phyloP scores from a whole-genome alignment of 495 filamentous ascomycete genomes.

The Copromyces sp. region DNA sequence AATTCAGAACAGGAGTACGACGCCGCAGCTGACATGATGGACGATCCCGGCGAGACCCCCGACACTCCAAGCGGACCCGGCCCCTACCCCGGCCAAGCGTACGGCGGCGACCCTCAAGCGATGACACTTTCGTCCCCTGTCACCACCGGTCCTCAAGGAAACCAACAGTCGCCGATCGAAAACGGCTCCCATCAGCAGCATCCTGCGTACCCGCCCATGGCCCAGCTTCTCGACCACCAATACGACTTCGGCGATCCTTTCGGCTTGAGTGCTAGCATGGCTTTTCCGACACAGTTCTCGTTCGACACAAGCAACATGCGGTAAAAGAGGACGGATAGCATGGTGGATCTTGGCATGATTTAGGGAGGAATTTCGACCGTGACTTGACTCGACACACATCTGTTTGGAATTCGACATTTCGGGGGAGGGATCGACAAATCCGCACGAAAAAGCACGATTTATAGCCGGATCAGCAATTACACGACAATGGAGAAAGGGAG shows the following conservation, averaged over 20 bases:
- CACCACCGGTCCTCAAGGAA: slow-evolving; percentile 23
- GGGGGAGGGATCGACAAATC: neutral
- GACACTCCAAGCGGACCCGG: slow-evolving; percentile 58
- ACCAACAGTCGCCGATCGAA: slow-evolving; percentile 26
- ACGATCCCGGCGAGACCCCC: slow-evolving; percentile 54
- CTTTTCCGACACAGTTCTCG: slow-evolving; percentile 82
- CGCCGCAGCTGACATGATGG: slow-evolving; percentile 86
- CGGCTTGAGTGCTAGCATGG: slow-evolving; percentile 84
- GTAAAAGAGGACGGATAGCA: slow-evolving; percentile 10
- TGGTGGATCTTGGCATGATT: neutral
- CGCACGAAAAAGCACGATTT: neutral
- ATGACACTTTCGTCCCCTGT: slow-evolving; percentile 33
- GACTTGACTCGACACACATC: neutral
- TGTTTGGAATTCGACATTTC: neutral
- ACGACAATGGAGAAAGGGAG: neutral
- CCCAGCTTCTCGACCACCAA: slow-evolving; percentile 66
- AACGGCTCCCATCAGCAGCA: slow-evolving; percentile 27
- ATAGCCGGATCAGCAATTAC: neutral
- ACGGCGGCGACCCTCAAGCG: slow-evolving; percentile 30
- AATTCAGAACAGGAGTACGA: slow-evolving; percentile 98
- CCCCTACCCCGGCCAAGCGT: slow-evolving; percentile 50
- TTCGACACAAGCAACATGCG: slow-evolving; percentile 60
- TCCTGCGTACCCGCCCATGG: slow-evolving; percentile 45
- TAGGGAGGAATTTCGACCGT: neutral
- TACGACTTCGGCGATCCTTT: slow-evolving; percentile 78